Percentiles rank a stretch among this genome's conserved stretches.
These are phyloP conservation scores for Dactylis glomerata DNA, from an alignment of 176 grass and related monocot genomes.

Conservation along the genomic window DNA sequence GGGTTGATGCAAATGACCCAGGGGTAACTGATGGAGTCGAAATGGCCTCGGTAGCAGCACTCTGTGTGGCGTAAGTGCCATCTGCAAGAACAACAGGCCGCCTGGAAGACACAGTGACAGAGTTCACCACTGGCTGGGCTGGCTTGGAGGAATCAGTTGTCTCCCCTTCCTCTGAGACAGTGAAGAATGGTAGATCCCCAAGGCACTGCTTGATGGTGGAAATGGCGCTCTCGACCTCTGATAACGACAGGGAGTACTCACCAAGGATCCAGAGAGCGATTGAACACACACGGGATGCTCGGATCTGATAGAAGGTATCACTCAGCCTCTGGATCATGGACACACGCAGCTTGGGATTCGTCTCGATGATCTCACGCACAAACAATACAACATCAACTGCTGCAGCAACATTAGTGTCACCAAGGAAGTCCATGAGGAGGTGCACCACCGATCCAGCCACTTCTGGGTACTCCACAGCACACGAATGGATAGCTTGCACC, in stretches of 20 bases:
- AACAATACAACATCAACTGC: constrained; percentile 72
- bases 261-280: constrained; percentile 72
- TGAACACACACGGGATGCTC: constrained; percentile 52
- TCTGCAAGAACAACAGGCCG: constrained; percentile 64
- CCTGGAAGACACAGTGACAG: constrained; percentile 50
- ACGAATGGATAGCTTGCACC: constrained; percentile 66
- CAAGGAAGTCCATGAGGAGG: constrained; percentile 81
- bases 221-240: constrained; percentile 65
- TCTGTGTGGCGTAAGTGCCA: constrained; percentile 73
- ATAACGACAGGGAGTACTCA: constrained; percentile 63
- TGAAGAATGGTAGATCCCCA: constrained; percentile 64
- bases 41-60: constrained; percentile 53
- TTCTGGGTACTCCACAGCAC: constrained; percentile 57
- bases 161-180: constrained; percentile 57
- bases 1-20: constrained; percentile 38
- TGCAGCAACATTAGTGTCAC: constrained; percentile 60
- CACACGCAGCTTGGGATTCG: constrained; percentile 63
- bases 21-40: constrained; percentile 33
- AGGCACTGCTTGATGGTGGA: constrained; percentile 67
- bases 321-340: constrained; percentile 78
- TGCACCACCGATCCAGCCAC: constrained; percentile 69
- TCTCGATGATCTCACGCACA: constrained; percentile 77
- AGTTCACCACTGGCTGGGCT: constrained; percentile 29
- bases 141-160: constrained; percentile 40
- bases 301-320: constrained; percentile 78